These are phyloP conservation scores for Aureobasidium sp. DNA, from an alignment of 2,329 filamentous ascomycete species.

Conservation along the genomic window DNA sequence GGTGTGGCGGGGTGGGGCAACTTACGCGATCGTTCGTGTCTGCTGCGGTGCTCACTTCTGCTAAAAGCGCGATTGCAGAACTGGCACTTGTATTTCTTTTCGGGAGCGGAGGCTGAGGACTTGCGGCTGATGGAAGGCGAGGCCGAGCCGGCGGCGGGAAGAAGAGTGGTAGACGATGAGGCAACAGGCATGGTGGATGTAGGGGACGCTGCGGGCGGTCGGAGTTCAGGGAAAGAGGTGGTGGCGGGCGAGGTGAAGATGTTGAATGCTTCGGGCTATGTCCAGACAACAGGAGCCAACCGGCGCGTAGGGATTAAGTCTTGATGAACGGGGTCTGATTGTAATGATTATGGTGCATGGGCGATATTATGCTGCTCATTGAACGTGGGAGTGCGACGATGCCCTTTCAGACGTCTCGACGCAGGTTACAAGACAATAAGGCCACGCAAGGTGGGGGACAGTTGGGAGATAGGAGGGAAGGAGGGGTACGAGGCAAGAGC, in stretches of 20 bases:
- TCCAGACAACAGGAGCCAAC: conserved; percentile 22
- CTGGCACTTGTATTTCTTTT: conserved; percentile 99
- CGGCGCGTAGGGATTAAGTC: conserved; percentile 32
- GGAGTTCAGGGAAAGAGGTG: background rate
- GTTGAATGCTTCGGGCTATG: conserved; percentile 17
- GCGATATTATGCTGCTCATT: conserved; percentile 20
- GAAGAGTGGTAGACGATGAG: conserved; percentile 53
- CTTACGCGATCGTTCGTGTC: conserved; percentile 97
- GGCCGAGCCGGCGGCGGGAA: conserved; percentile 52
- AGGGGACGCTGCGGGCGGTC: background rate
- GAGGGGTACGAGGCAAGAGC: background rate
- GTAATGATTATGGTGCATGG: conserved; percentile 21
- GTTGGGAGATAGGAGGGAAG: conserved; percentile 14
- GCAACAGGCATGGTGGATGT: conserved; percentile 55
- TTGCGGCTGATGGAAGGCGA: conserved; percentile 69
- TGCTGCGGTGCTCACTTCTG: conserved; percentile 90
- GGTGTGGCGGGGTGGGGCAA: conserved; percentile 28
- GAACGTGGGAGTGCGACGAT: conserved; percentile 14
- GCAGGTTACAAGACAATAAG: background rate
- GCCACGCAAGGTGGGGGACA: background rate
- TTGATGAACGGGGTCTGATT: conserved; percentile 24
- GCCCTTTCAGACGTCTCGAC: conserved; percentile 13
- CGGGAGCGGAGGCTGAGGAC: conserved; percentile 57
- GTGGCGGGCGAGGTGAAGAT: conserved; percentile 17
- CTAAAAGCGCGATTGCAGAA: conserved; percentile 98